Conservation (phyloP, 768 basidiomycete species). For the Lactarius vividus region DNA sequence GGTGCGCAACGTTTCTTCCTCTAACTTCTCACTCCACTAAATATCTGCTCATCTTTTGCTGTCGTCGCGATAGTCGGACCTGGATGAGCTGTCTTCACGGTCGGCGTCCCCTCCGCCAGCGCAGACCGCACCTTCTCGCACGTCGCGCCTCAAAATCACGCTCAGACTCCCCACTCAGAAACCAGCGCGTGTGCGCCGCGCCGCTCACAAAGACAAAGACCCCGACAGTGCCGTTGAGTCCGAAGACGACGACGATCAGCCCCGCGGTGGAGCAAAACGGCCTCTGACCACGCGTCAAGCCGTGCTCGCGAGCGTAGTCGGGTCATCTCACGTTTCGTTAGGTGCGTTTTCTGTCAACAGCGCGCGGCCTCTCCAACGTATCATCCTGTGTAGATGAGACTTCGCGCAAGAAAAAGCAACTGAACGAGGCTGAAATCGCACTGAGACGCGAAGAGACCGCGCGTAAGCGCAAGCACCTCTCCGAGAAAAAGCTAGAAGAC, state of each 20-base stretch:
- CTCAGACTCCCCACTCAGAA: slow-evolving; percentile 49
- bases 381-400: slow-evolving; percentile 31
- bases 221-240: slow-evolving; percentile 45
- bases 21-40: not conserved
- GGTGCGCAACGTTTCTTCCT: not conserved
- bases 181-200: slow-evolving; percentile 18
- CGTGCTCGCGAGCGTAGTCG: slow-evolving; percentile 66
- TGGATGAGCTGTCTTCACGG: slow-evolving; percentile 28
- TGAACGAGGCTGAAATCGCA: slow-evolving; percentile 71
- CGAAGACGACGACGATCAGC: slow-evolving; percentile 35
- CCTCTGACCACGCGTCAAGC: slow-evolving; percentile 56
- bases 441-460: slow-evolving; percentile 80
- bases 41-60: not conserved
- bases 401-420: slow-evolving; percentile 57
- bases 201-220: slow-evolving; percentile 28
- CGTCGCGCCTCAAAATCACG: slow-evolving; percentile 57
- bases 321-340: slow-evolving; percentile 65
- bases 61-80: slow-evolving; percentile 18
- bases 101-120: slow-evolving; percentile 25
- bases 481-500: slow-evolving; percentile 81
- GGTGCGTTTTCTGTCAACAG: slow-evolving; percentile 35
- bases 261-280: slow-evolving; percentile 31
- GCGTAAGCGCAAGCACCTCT: slow-evolving; percentile 73
- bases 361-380: not conserved
- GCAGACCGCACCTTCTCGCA: slow-evolving; percentile 30